Evolutionary conservation across 148 eudicot genomes (phyloP), one percentile per base, ranked within the genome.

Genomic region (Chenopodium quinoa): DNA sequence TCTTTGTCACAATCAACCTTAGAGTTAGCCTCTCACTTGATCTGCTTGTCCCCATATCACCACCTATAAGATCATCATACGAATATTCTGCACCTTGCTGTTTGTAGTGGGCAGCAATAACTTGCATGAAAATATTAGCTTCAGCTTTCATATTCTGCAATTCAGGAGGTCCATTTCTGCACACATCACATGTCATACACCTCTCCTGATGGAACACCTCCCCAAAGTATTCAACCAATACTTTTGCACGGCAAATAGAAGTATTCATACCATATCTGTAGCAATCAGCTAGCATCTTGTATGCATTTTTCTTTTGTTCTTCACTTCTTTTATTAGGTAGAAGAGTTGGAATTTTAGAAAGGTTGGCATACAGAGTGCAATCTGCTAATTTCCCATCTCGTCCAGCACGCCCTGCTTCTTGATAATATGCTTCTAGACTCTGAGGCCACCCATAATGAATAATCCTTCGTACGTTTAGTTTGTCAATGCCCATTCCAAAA

Each of bases 321-420:
- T 82, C 89, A 80, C 82, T 89, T 90, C 97, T 90, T 82, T 73
- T 83, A 83, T 86, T 93, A 20, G 98, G 98, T 77, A 95, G 79
- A 85, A 95, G 97, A 29, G 93, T 86, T 22, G 97, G 98, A 12
- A 72, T 58, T 86, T 84, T 85, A 64, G 87, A 87, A 32, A 91
- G 85, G 78, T 93, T 86, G 71, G 95, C 98, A 88, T 90, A 93
- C 19, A 93, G 85, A 76, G 90, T 91, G 84, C 98, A 95, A 65
- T 92, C 86, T 75, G 98, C 94, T 82, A 82, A 84, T 87, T 93
- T 86, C 5, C 97, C 94, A 87, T 95, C 98, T 78, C 98, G 86
- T 34, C 98, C 98, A 77, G 97, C 97, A 81, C 97, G 92, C 75
- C 98, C 98, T 47, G 98, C 98, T 90, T 95, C 98, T 89, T 95